A percentile compares a stretch with the other conserved stretches of the same genome.
Conservation (phyloP, 2,329 filamentous ascomycete genomes). For the Colletotrichum sp. region DNA sequence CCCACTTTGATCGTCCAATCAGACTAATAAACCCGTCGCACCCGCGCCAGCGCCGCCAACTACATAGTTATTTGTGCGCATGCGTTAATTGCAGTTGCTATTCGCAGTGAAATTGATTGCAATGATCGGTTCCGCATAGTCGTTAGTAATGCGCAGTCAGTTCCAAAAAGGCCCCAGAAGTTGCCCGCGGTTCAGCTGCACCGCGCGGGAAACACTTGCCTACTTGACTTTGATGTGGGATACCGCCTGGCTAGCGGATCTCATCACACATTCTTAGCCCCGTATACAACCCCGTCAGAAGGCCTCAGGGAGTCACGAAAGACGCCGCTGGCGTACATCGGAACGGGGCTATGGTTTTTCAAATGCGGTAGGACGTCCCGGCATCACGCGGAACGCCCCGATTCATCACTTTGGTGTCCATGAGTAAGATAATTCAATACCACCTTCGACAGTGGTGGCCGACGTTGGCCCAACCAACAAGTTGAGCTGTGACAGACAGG, state of each 20-base stretch:
- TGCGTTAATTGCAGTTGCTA: not conserved
- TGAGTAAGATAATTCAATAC: not conserved
- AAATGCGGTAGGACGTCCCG: not conserved
- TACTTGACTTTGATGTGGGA: not conserved
- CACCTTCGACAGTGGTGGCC: not conserved
- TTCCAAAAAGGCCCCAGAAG: not conserved
- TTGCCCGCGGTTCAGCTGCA: not conserved
- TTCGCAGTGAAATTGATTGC: not conserved
- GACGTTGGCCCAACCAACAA: not conserved
- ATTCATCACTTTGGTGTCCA: not conserved
- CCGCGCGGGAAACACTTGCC: not conserved
- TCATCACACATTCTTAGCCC: not conserved
- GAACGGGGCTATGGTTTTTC: not conserved
- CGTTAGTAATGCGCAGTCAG: not conserved
- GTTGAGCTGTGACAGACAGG: not conserved
- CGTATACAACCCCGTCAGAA: not conserved
- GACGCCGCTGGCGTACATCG: not conserved
- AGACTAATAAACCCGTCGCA: not conserved
- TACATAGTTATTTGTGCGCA: not conserved
- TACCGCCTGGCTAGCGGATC: not conserved
- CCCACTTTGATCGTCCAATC: not conserved
- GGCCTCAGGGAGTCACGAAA: not conserved
- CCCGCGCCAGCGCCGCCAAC: not conserved
- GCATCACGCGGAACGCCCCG: not conserved
- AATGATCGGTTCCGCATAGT: not conserved